Base-by-base conservation (phyloP, 495 filamentous ascomycete species). In the Penicilliopsis zonata region DNA sequence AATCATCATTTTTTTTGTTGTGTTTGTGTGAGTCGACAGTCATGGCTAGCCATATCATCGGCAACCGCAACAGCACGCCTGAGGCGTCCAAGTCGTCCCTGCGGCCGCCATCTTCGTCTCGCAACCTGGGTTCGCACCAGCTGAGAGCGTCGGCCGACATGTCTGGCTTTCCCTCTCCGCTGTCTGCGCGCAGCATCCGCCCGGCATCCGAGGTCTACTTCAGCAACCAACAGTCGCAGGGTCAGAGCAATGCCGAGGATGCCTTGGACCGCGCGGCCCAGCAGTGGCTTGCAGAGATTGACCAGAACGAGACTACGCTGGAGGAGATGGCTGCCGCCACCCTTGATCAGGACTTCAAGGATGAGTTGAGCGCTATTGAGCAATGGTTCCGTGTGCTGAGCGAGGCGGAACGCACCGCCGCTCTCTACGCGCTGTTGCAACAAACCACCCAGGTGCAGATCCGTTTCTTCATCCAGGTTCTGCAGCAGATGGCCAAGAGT, bases 251-350 rank as follows among this genome's bases (percentile, higher is more conserved):
- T 39, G 61, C 74, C 10, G 86, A 94, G 37, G 90, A 96, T 57
- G 75, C 81, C 13, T 69, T 85, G 54, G 92, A 96, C 46, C 87
- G 86, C 61, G 82, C 86, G 20, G 86, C 90, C 30, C 86, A 94
- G 60, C 86, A 98, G 52, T 98, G 92, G 90, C 86, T 98, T 32
- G 84, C 88, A 22, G 90, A 98, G 46, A 95, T 98, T 44, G 90
- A 98, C 48, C 88, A 94, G 53, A 94, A 94, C 44, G 90, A 98
- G 69, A 92, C 72, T 27, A 98, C 90, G 3, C 57, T 98, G 46
- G 92, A 96, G 55, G 90, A 98, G 55, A 98, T 98, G 90, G 92
- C 90, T 13, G 86, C 88, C 18, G 90, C 92, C 28, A 94, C 92
- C 8, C 65, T 96, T 20, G 90, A 98, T 55, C 92, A 98, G 59